phyloP scores from a whole-genome alignment of 176 grass and related monocot species.

The Cocos nucifera region DNA sequence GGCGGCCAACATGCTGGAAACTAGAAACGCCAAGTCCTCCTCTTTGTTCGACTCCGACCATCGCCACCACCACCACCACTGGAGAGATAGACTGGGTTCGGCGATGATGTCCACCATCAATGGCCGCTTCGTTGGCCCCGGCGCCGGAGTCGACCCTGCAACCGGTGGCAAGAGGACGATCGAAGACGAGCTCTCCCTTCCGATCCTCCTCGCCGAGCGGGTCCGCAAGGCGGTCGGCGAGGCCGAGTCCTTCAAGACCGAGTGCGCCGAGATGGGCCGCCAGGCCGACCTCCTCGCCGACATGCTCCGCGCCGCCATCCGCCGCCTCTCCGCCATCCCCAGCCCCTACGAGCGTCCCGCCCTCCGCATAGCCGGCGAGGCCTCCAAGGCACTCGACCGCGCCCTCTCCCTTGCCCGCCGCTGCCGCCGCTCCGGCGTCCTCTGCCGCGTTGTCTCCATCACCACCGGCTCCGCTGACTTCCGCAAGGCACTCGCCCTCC shows the following conservation, averaged over 20 bases:
- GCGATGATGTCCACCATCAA: too few species aligned
- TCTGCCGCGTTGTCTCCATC: background rate
- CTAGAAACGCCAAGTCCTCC: too few species aligned
- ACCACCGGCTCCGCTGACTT: slow-evolving; percentile 1
- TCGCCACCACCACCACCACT: too few species aligned
- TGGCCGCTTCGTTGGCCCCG: too few species aligned
- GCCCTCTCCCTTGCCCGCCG: slow-evolving; percentile 14
- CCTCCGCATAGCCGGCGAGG: background rate
- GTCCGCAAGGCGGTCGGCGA: background rate
- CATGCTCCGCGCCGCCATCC: background rate
- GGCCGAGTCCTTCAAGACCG: background rate
- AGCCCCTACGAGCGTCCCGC: background rate
- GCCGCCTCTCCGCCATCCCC: background rate
- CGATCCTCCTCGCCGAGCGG: background rate
- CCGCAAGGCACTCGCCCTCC: background rate
- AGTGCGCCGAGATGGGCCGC: slow-evolving; percentile 2
- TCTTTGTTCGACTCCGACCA: too few species aligned
- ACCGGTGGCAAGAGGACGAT: too few species aligned
- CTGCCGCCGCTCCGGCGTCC: background rate
- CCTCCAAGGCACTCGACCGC: background rate
- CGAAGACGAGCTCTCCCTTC: background rate
- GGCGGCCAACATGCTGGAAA: too few species aligned
- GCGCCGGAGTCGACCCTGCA: too few species aligned
- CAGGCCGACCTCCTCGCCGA: slow-evolving; percentile 3
- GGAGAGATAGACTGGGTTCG: too few species aligned